These are phyloP conservation scores for Erythrobasidium yunnanense DNA, from an alignment of 768 basidiomycete genomes.

Conservation along the genomic window DNA sequence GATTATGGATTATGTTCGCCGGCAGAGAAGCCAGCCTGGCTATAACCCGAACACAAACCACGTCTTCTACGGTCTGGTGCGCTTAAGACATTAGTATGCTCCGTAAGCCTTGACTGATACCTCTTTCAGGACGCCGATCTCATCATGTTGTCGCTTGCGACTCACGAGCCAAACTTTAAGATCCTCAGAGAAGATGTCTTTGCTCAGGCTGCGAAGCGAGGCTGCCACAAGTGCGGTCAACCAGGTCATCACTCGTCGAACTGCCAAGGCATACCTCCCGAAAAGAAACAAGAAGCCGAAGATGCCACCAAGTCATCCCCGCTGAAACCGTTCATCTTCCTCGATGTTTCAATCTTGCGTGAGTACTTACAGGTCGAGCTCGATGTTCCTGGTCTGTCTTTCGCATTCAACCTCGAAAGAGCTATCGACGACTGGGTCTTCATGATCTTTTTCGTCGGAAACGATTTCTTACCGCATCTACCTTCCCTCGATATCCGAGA, in stretches of 20 bases:
- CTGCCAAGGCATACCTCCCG: slow-evolving; percentile 55
- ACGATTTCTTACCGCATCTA: slow-evolving; percentile 96
- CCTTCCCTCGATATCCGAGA: slow-evolving; percentile 97
- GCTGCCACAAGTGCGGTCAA: slow-evolving; percentile 86
- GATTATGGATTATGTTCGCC: slow-evolving; percentile 95
- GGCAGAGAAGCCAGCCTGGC: slow-evolving; percentile 73
- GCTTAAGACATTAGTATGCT: slow-evolving; percentile 37
- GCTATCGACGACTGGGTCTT: slow-evolving; percentile 99
- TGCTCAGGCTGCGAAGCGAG: slow-evolving; percentile 48
- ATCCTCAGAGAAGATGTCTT: slow-evolving; percentile 98
- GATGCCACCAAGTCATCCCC: slow-evolving; percentile 47
- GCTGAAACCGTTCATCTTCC: slow-evolving; percentile 97
- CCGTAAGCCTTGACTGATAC: slow-evolving; percentile 36
- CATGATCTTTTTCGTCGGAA: slow-evolving; percentile 99
- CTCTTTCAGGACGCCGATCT: slow-evolving; percentile 68
- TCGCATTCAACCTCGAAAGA: slow-evolving; percentile 85
- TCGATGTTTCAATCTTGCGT: slow-evolving; percentile 86
- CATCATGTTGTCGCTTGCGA: slow-evolving; percentile 95
- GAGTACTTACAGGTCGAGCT: slow-evolving; percentile 97
- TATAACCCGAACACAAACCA: slow-evolving; percentile 91
- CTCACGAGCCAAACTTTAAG: slow-evolving; percentile 95
- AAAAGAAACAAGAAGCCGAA: slow-evolving; percentile 50
- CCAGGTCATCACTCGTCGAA: slow-evolving; percentile 90
- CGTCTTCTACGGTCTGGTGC: slow-evolving; percentile 90
- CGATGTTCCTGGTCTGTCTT: slow-evolving; percentile 61